A percentile compares a stretch with the other conserved stretches of the same genome.
phyloP scores from a whole-genome alignment of 768 basidiomycete species.

The Amanita pseudoporphyria region DNA sequence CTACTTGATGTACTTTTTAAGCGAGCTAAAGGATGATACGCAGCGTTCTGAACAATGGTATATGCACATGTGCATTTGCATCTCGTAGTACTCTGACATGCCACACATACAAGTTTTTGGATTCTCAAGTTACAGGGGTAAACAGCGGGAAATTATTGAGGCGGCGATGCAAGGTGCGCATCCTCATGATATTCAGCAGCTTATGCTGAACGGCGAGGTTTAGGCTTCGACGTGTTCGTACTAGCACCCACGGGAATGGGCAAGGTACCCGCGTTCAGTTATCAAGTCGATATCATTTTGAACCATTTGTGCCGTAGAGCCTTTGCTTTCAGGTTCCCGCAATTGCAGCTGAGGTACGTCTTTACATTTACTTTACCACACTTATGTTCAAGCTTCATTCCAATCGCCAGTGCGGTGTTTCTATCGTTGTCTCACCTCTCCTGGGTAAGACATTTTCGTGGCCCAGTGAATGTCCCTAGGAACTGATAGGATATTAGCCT shows the following conservation, averaged over 20 bases:
- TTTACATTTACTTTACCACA: not conserved
- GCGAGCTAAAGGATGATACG: not conserved
- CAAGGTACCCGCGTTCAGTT: constrained; percentile 38
- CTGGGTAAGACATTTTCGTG: constrained; percentile 36
- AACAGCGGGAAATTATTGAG: constrained; percentile 68
- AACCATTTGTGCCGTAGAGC: constrained; percentile 34
- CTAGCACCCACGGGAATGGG: constrained; percentile 88
- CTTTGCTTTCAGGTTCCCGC: constrained; percentile 84
- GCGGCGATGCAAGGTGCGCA: constrained; percentile 52
- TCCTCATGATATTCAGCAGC: not conserved
- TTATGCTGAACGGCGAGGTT: not conserved
- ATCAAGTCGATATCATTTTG: not conserved
- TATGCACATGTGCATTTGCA: not conserved
- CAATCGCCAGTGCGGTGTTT: constrained; percentile 46
- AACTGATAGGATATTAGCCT: constrained; percentile 31
- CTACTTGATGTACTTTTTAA: not conserved
- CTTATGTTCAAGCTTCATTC: not conserved
- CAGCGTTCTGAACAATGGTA: not conserved
- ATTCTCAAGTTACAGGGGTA: constrained; percentile 60
- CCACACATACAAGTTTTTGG: constrained; percentile 46
- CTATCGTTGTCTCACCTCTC: constrained; percentile 70
- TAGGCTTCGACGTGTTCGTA: constrained; percentile 68
- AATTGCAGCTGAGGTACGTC: constrained; percentile 43
- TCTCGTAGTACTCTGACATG: not conserved
- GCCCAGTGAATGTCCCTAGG: not conserved